Evolutionary conservation across 106 monocot species (phyloP).

Genomic region (Acorus calamus): DNA sequence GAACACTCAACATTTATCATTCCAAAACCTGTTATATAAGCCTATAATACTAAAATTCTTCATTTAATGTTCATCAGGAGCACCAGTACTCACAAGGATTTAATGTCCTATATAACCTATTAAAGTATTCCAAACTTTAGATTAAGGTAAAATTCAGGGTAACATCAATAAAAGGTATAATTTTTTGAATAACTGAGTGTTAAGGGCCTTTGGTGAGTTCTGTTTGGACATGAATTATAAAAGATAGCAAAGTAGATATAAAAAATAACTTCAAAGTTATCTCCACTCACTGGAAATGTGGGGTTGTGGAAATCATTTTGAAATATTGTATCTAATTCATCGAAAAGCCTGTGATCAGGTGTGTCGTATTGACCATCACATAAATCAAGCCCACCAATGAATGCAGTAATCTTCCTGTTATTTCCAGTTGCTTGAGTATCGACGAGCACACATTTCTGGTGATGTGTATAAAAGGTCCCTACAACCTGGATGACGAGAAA

Average conservation of each 20-base stretch:
- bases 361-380: slow-evolving; percentile 94
- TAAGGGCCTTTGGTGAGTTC: not conserved
- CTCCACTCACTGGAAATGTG: slow-evolving; percentile 51
- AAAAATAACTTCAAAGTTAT: not conserved
- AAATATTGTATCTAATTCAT: slow-evolving; percentile 51
- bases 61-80: too few relatives aligned
- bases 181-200: too few relatives aligned
- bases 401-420: slow-evolving; percentile 60
- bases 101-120: too few relatives aligned
- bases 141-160: too few relatives aligned
- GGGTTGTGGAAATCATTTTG: slow-evolving; percentile 73
- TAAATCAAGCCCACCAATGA: slow-evolving; percentile 80
- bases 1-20: not conserved
- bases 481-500: slow-evolving; percentile 39
- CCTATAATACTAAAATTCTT: too few relatives aligned
- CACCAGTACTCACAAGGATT: not conserved
- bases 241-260: not conserved
- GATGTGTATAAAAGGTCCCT: slow-evolving; percentile 80
- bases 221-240: too few relatives aligned
- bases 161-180: too few relatives aligned
- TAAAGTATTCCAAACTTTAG: too few relatives aligned
- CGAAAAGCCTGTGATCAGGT: slow-evolving; percentile 58
- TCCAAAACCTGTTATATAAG: too few relatives aligned
- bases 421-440: slow-evolving; percentile 56
- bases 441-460: slow-evolving; percentile 80